A percentile compares a stretch with the other conserved stretches of the same genome.
These are phyloP conservation scores for Phytopythium aichiense DNA, from an alignment of 352 stramenopile genomes.

Conservation along the genomic window DNA sequence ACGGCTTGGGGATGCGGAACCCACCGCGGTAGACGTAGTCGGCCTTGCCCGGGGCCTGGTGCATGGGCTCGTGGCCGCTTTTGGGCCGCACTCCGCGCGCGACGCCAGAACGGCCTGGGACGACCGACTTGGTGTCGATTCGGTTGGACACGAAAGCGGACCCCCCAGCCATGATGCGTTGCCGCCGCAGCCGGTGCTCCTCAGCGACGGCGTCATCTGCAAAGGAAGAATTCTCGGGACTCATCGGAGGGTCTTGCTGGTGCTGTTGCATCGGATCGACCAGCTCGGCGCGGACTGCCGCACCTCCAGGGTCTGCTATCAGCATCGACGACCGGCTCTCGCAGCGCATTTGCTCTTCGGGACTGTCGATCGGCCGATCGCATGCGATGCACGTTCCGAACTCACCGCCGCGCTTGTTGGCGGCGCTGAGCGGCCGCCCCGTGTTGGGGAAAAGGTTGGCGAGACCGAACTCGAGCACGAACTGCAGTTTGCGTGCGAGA, in stretches of 20 bases:
- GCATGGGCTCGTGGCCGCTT: conserved; percentile 20
- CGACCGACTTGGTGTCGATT: conserved; percentile 46
- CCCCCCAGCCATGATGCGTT: conserved; percentile 14
- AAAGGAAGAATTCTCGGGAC: conserved; percentile 6
- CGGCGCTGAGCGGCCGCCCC: conserved; percentile 26
- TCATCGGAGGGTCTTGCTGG: neutral
- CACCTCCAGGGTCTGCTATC: neutral
- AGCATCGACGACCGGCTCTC: neutral
- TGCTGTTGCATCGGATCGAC: neutral
- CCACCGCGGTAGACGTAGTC: conserved; percentile 60
- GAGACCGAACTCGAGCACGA: conserved; percentile 54
- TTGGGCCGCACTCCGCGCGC: conserved; percentile 26
- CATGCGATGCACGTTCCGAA: conserved; percentile 61
- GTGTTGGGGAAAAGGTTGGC: conserved; percentile 59
- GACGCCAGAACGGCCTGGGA: conserved; percentile 40
- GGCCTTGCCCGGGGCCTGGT: conserved; percentile 35
- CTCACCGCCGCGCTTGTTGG: conserved; percentile 19
- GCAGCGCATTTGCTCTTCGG: conserved; percentile 4
- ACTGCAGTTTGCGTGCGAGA: conserved; percentile 39
- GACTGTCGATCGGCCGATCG: conserved; percentile 47
- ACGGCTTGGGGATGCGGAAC: conserved; percentile 45
- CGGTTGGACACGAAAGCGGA: conserved; percentile 20
- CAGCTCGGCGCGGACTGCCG: neutral
- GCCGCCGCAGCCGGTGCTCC: conserved; percentile 30
- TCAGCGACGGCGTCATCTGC: conserved; percentile 17